phyloP scores from a whole-genome alignment of 495 filamentous ascomycete species.

The Daldinia vernicosa region DNA sequence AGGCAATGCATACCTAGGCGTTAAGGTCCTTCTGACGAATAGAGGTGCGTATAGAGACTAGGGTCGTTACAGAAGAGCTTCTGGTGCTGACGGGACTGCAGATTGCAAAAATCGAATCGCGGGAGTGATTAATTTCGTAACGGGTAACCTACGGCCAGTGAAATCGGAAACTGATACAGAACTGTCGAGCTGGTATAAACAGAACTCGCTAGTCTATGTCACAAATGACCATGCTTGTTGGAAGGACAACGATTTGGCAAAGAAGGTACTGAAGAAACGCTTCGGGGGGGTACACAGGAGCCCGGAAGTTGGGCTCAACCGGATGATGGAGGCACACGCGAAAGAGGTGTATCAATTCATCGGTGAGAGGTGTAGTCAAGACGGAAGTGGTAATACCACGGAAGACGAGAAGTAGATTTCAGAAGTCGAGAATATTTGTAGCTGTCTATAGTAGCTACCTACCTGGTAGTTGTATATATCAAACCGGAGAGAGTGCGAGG shows the following conservation, averaged over 20 bases:
- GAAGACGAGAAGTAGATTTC: conserved; percentile 47
- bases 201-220: conserved; percentile 79
- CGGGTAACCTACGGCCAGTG: conserved; percentile 70
- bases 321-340: conserved; percentile 70
- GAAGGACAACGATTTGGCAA: conserved; percentile 60
- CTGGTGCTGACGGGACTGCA: conserved; percentile 29
- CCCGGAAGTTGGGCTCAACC: conserved; percentile 61
- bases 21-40: conserved; percentile 73
- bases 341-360: conserved; percentile 67
- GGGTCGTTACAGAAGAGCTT: neutral
- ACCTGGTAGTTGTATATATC: neutral
- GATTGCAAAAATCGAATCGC: conserved; percentile 57
- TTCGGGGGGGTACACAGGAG: conserved; percentile 71
- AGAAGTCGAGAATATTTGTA: neutral
- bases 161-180: conserved; percentile 69
- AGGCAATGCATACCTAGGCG: conserved; percentile 75
- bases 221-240: conserved; percentile 75
- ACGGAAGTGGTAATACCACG: conserved; percentile 46
- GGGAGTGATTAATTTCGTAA: conserved; percentile 66
- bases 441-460: neutral
- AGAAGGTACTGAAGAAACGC: conserved; percentile 70
- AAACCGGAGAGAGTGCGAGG: neutral
- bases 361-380: conserved; percentile 50
- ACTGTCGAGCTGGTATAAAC: conserved; percentile 76
- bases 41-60: conserved; percentile 58